Conservation (phyloP, 2,329 filamentous ascomycete genomes). For the Xylaria sp. region DNA sequence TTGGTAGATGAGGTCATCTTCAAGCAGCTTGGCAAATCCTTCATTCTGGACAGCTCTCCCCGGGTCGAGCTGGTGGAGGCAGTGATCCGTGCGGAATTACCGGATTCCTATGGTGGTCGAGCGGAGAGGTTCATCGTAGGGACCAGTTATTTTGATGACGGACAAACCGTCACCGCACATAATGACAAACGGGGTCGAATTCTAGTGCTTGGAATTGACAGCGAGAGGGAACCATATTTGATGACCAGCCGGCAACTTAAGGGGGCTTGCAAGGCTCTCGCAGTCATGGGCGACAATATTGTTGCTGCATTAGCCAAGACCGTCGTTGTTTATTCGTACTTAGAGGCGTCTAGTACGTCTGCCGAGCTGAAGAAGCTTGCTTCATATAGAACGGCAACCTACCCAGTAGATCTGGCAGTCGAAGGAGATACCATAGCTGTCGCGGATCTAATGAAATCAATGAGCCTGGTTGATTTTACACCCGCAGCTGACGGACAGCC, state of each 20-base stretch:
- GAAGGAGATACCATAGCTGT: constrained; percentile 81
- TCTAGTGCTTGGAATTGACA: constrained; percentile 83
- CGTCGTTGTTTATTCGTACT: constrained; percentile 69
- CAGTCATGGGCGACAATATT: constrained; percentile 78
- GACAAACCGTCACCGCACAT: constrained; percentile 56
- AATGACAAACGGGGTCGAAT: constrained; percentile 77
- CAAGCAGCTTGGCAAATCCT: constrained; percentile 76
- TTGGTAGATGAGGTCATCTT: constrained; percentile 93
- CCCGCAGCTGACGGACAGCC: constrained; percentile 66
- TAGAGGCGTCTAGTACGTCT: constrained; percentile 65
- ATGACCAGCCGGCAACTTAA: constrained; percentile 77
- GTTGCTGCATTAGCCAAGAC: constrained; percentile 92
- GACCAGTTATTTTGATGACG: constrained; percentile 79
- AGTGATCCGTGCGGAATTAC: constrained; percentile 80
- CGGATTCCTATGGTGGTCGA: constrained; percentile 64
- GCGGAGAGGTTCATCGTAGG: constrained; percentile 91
- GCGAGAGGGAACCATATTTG: constrained; percentile 76
- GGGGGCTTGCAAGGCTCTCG: constrained; percentile 83
- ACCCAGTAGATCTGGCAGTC: constrained; percentile 83
- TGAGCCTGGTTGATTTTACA: constrained; percentile 80
- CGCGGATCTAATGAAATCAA: constrained; percentile 92
- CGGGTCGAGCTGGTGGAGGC: constrained; percentile 82
- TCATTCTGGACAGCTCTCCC: constrained; percentile 64
- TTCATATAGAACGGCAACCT: constrained; percentile 83
- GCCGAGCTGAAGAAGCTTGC: constrained; percentile 76